Percentiles rank a stretch among this genome's conserved stretches.
Evolutionary conservation across 148 eudicot genomes (phyloP).

Genomic region (Rhododendron mucronatum): DNA sequence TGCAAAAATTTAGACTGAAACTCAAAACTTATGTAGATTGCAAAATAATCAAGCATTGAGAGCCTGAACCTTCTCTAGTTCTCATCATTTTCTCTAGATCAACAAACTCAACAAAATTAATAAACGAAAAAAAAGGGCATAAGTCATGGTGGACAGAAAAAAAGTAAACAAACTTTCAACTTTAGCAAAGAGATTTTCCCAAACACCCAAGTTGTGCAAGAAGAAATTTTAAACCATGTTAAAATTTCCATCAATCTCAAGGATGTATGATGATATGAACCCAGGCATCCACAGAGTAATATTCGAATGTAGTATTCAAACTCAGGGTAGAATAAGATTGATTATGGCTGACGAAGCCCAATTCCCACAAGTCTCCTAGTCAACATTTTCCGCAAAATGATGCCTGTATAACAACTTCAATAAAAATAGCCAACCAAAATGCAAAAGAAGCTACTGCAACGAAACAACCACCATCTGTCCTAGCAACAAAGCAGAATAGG

Average conservation of each 20-base stretch:
- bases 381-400: neutral
- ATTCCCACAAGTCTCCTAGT: neutral
- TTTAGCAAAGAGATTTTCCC: neutral
- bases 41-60: neutral
- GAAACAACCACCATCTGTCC: neutral
- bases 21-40: neutral
- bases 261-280: neutral
- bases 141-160: neutral
- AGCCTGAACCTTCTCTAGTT: neutral
- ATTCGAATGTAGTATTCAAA: neutral
- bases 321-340: neutral
- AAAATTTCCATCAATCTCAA: neutral
- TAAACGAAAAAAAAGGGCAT: neutral
- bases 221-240: neutral
- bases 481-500: neutral
- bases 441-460: neutral
- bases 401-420: neutral
- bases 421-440: neutral
- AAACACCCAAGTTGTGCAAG: neutral
- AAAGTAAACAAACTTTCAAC: neutral
- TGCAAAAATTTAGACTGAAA: neutral
- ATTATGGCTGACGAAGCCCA: neutral
- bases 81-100: neutral
- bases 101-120: neutral
- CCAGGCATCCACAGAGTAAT: neutral